Percentiles rank a stretch among this genome's conserved stretches.
These are phyloP conservation scores for Huntiella omanensis DNA, from an alignment of 2,329 filamentous ascomycete genomes.

Conservation along the genomic window DNA sequence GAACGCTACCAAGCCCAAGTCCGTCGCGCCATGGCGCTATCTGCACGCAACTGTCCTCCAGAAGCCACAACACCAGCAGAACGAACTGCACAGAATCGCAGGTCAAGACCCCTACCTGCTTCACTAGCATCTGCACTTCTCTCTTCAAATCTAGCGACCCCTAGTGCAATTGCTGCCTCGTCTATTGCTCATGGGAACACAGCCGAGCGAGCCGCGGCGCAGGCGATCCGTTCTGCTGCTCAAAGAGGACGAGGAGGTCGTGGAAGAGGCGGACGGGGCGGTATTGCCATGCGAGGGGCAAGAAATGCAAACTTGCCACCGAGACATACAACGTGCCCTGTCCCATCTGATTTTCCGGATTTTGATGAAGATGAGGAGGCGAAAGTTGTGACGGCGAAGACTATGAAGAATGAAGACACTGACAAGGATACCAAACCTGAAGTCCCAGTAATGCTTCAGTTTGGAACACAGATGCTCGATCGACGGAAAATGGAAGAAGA, in stretches of 20 bases:
- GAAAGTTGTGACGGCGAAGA: no score
- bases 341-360: not conserved
- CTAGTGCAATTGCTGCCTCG: conserved; percentile 8
- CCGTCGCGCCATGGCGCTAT: conserved; percentile 40
- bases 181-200: not conserved
- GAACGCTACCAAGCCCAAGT: conserved; percentile 39
- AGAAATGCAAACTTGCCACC: not conserved
- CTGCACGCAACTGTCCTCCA: conserved; percentile 21
- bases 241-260: no score
- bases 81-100: conserved; percentile 6
- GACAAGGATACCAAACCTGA: not conserved
- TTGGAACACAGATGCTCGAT: conserved; percentile 39
- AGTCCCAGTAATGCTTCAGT: conserved; percentile 2
- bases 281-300: not conserved
- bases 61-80: conserved; percentile 3
- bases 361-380: no score
- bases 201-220: not conserved
- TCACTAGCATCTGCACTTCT: conserved; percentile 7
- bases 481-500: conserved; percentile 74
- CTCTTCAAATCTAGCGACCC: conserved; percentile 7
- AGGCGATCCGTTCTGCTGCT: no score
- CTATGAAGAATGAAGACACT: not conserved
- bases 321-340: not conserved
- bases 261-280: no score
- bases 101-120: conserved; percentile 4